A percentile compares a stretch with the other conserved stretches of the same genome.
Evolutionary conservation across 139 green algal genomes (phyloP).

Genomic region (Tetraselmis chui): DNA sequence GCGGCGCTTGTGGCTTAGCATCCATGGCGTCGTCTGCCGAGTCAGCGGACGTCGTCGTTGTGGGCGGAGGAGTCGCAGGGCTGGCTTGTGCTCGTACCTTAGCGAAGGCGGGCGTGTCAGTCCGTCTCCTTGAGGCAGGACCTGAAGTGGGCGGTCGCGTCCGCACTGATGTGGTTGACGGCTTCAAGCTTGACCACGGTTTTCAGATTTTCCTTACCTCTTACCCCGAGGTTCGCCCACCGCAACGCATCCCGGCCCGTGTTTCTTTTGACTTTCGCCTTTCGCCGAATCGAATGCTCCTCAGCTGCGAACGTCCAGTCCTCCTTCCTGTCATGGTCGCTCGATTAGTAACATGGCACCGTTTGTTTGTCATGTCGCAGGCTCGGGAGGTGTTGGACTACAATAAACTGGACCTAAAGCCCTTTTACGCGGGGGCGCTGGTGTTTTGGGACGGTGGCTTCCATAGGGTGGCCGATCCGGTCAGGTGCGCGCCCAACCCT

Average conservation of each 20-base stretch:
- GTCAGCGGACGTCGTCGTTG: slow-evolving; percentile 23
- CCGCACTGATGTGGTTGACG: slow-evolving; percentile 84
- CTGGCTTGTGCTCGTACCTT: slow-evolving; percentile 18
- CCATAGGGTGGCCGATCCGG: slow-evolving; percentile 43
- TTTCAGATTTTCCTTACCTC: slow-evolving; percentile 98
- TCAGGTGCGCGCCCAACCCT: too few relatives aligned
- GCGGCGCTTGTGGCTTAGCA: too few relatives aligned
- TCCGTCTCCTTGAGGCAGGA: slow-evolving; percentile 71
- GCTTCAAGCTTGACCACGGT: slow-evolving; percentile 90
- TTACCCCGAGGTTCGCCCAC: slow-evolving; percentile 41
- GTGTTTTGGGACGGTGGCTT: slow-evolving; percentile 58
- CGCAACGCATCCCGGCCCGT: neutral
- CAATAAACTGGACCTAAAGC: slow-evolving; percentile 65
- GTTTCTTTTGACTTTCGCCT: neutral
- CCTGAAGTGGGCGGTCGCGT: slow-evolving; percentile 87
- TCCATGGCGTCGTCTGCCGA: too few relatives aligned
- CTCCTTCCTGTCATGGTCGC: neutral
- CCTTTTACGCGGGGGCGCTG: slow-evolving; percentile 81
- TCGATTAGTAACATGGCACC: neutral
- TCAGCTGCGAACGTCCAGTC: neutral
- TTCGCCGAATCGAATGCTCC: neutral
- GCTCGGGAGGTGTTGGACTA: slow-evolving; percentile 68
- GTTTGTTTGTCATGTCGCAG: too few relatives aligned
- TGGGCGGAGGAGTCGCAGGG: slow-evolving; percentile 18
- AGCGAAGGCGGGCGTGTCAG: slow-evolving; percentile 24